Evolutionary conservation across 192 early-diverging fungal genomes (phyloP), one percentile per base, ranked within the genome.

Genomic region (Chytriomyces sp.): DNA sequence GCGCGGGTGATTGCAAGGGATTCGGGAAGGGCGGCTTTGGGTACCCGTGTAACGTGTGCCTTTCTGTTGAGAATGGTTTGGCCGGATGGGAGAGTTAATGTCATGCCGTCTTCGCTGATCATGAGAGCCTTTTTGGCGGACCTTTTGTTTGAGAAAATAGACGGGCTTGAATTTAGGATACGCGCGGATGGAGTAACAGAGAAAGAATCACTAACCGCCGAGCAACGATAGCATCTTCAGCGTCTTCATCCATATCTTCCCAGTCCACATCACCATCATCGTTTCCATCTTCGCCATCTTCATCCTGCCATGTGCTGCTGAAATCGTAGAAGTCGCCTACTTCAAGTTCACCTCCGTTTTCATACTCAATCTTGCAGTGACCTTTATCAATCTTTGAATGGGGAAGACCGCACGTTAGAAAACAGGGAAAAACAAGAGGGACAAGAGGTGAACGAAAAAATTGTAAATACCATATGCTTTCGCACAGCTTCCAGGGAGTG

Each of bases 261-360:
- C 80, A 78, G 26, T 83, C 80, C 47, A 59, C 68, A 7, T 77
- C 80, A 35, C 67, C 84, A 11, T 82, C 82, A 35, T 88, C 86
- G 35, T 35, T 35, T 35, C 35, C 35, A 10, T 73, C 79, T 70
- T 86, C 82, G 60, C 79, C 79, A 69, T 63, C 87, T 64, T 78
- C 82, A 78, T 85, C 80, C 11, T 93, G 91, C 77, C 95, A 96
- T 5, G 92, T 93, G 2, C 94, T 91, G 65, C 89, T 90, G 84
- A 97, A 99, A 83, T 97, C 96, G 84, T 99, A 99, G 85, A 92
- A 99, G 75, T 98, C 96, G 4, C 89, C 91, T 64, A 99, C 83
- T 81, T 98, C 97, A 75, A 93, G 85, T 67, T 99, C 97, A 5
- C 91, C 90, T 35, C 94, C 97, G 64, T 92, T 91, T 67, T 97